Evolutionary conservation across 2,329 filamentous ascomycete genomes (phyloP).

Genomic region (Nannizziopsis arthrosporioides): DNA sequence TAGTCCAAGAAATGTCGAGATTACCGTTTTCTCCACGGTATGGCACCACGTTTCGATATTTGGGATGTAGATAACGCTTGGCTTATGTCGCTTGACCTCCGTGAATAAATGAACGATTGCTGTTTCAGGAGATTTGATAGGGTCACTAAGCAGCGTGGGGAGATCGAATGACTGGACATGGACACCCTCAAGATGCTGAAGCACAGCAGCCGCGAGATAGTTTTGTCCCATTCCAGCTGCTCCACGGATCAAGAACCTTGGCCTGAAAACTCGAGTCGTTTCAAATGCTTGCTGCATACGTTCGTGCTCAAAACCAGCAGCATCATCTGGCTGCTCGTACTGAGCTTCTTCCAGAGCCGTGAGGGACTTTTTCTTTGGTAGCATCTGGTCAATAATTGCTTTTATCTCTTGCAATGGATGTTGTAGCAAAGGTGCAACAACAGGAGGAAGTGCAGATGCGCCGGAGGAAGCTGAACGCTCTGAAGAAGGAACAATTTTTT

Average conservation of each 20-base stretch:
- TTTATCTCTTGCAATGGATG: constrained; percentile 61
- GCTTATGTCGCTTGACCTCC: constrained; percentile 87
- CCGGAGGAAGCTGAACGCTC: constrained; percentile 78
- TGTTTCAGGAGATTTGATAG: constrained; percentile 68
- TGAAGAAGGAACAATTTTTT: constrained; percentile 91
- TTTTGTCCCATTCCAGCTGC: constrained; percentile 81
- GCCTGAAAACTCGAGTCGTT: constrained; percentile 73
- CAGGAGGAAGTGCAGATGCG: constrained; percentile 65
- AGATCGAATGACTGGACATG: constrained; percentile 94
- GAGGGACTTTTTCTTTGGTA: constrained; percentile 74
- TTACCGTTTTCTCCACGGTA: constrained; percentile 50
- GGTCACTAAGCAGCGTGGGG: constrained; percentile 72
- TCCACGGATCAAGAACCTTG: constrained; percentile 74
- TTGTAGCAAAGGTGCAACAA: constrained; percentile 69
- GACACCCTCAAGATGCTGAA: constrained; percentile 85
- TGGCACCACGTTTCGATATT: constrained; percentile 80
- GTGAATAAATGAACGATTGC: constrained; percentile 82
- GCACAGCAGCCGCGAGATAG: constrained; percentile 71
- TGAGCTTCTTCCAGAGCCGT: constrained; percentile 91
- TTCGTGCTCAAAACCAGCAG: constrained; percentile 76
- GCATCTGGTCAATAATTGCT: constrained; percentile 56
- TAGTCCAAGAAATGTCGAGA: constrained; percentile 74
- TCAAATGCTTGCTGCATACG: constrained; percentile 70
- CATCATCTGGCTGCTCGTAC: constrained; percentile 72
- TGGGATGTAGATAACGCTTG: constrained; percentile 89